Conservation (phyloP, 305 asterid species). For the Euphrasia arctica region DNA sequence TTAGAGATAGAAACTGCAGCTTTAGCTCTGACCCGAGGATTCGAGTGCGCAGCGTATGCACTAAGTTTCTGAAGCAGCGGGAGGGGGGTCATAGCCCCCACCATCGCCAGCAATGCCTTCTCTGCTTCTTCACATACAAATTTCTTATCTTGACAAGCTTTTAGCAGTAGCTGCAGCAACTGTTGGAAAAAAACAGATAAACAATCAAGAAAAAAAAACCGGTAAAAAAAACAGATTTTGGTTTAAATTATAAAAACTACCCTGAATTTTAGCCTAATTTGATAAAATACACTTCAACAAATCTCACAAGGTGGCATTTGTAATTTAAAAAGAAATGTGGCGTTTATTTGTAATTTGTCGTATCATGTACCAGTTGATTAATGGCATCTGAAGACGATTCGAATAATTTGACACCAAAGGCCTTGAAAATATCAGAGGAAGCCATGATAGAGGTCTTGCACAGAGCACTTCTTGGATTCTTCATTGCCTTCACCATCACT, state of each 20-base stretch:
- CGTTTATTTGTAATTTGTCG: too few species aligned
- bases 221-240: not conserved
- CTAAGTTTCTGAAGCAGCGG: constrained; percentile 64
- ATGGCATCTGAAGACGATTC: constrained; percentile 57
- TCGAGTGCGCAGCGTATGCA: constrained; percentile 55
- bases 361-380: constrained; percentile 54
- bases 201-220: not conserved
- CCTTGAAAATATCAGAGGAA: constrained; percentile 73
- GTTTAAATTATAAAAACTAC: not conserved
- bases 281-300: too few species aligned
- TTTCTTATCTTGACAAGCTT: constrained; percentile 92
- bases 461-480: constrained; percentile 98
- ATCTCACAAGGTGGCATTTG: not conserved
- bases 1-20: constrained; percentile 71
- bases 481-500: constrained; percentile 72
- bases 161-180: constrained; percentile 85
- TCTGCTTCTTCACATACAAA: constrained; percentile 98
- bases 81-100: constrained; percentile 65
- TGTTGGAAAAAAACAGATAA: constrained; percentile 21
- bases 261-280: not conserved
- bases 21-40: constrained; percentile 77
- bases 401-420: constrained; percentile 63
- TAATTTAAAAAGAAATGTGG: not conserved
- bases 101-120: constrained; percentile 59
- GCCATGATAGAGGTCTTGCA: constrained; percentile 94